Percentiles rank a stretch among this genome's conserved stretches.
phyloP scores from a whole-genome alignment of 306 rosid species.

The Begonia loranthoides region DNA sequence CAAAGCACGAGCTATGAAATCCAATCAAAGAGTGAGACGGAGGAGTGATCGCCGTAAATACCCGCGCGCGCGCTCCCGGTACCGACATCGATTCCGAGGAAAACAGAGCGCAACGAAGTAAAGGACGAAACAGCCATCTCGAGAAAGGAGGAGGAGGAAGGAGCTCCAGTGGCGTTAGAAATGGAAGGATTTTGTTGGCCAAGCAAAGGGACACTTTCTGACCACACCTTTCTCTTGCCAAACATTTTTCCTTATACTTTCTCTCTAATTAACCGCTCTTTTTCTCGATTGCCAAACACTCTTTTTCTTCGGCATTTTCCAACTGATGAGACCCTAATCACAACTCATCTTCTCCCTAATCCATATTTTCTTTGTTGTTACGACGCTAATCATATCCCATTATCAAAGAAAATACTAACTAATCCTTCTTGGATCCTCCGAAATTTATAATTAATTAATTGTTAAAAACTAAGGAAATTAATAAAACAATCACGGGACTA shows the following conservation, averaged over 20 bases:
- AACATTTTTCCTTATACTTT: slow-evolving; percentile 11
- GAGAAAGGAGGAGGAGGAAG: slow-evolving; percentile 11
- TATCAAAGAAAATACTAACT: no score
- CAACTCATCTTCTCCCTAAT: no score
- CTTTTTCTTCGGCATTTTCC: no score
- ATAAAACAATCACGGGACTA: no score
- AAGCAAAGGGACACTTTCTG: slow-evolving; percentile 21
- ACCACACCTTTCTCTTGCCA: slow-evolving; percentile 14
- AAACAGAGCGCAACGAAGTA: slow-evolving; percentile 29
- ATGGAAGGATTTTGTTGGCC: slow-evolving; percentile 12
- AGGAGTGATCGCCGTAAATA: slow-evolving; percentile 1
- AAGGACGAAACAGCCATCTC: slow-evolving; percentile 32
- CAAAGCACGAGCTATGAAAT: neutral
- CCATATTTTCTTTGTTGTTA: no score
- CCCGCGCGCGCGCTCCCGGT: slow-evolving; percentile 98
- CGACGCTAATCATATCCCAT: no score
- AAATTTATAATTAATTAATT: no score
- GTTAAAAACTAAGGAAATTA: no score
- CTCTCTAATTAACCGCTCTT: no score
- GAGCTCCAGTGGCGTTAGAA: slow-evolving; percentile 4
- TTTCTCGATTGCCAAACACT: no score
- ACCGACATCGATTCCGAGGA: slow-evolving; percentile 91
- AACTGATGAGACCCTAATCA: no score
- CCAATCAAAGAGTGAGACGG: neutral
- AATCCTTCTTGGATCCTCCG: no score